Percentiles rank a stretch among this genome's conserved stretches.
Evolutionary conservation across 495 filamentous ascomycete species (phyloP).

Genomic region (Podospora conica): DNA sequence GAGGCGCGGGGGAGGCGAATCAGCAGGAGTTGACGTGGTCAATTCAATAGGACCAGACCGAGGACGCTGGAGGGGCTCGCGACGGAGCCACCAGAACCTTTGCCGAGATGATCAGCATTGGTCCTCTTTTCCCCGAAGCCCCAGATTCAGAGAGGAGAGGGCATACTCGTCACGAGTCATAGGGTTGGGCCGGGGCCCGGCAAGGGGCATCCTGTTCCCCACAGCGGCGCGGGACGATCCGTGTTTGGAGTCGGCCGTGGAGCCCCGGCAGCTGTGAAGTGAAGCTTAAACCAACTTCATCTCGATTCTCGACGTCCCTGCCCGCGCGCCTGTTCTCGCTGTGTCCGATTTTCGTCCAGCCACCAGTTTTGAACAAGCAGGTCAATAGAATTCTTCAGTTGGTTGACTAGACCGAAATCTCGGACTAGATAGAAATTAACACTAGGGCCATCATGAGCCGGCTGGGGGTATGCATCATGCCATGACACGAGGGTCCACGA

Average conservation of each 20-base stretch:
- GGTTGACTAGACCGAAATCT: not conserved
- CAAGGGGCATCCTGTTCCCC: not conserved
- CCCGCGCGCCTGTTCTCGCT: not conserved
- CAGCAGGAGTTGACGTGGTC: not conserved
- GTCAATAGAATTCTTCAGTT: not conserved
- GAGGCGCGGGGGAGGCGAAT: not conserved
- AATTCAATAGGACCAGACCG: not conserved
- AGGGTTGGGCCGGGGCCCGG: too few species aligned
- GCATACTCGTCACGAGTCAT: too few species aligned
- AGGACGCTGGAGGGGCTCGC: too few species aligned
- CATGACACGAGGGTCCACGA: too few species aligned
- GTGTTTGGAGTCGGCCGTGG: not conserved
- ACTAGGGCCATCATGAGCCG: not conserved
- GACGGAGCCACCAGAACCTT: not conserved
- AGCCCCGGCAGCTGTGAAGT: not conserved
- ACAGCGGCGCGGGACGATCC: not conserved
- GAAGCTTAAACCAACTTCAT: not conserved
- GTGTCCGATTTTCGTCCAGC: not conserved
- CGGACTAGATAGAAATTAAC: not conserved
- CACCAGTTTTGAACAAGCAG: not conserved
- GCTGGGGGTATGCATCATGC: not conserved
- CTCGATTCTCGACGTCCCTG: not conserved
- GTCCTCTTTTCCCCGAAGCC: not conserved
- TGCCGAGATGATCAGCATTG: not conserved
- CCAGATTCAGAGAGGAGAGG: not conserved